Conservation (phyloP, 495 filamentous ascomycete genomes). For the Penicillium cataractarum region DNA sequence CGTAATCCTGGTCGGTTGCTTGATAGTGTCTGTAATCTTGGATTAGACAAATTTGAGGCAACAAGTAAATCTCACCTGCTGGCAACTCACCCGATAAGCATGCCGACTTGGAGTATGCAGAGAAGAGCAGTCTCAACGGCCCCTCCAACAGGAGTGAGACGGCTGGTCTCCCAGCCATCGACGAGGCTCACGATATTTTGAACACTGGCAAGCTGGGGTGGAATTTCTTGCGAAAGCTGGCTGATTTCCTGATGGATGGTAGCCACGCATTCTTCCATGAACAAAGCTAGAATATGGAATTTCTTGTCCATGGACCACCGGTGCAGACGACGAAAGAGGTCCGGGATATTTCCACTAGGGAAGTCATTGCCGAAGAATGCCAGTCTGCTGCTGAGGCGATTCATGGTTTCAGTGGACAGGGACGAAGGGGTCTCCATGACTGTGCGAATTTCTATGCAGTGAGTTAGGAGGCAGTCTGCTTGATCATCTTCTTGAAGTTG, state of each 20-base stretch:
- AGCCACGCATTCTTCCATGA: constrained; percentile 40
- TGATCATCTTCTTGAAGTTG: not conserved
- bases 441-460: not conserved
- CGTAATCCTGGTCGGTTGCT: constrained; percentile 27
- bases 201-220: constrained; percentile 40
- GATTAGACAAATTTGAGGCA: not conserved
- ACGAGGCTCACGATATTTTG: constrained; percentile 38
- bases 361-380: constrained; percentile 50
- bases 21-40: constrained; percentile 20
- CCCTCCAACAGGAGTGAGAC: constrained; percentile 35
- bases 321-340: constrained; percentile 45
- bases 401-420: constrained; percentile 4
- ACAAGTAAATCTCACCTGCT: not conserved
- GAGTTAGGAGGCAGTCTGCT: not conserved
- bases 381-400: constrained; percentile 16
- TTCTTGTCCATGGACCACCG: constrained; percentile 42
- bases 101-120: constrained; percentile 36
- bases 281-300: constrained; percentile 35
- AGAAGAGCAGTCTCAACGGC: constrained; percentile 45
- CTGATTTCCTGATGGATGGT: constrained; percentile 41
- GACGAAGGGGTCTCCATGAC: constrained; percentile 12
- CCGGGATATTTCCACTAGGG: constrained; percentile 40
- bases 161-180: constrained; percentile 30
- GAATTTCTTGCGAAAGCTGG: constrained; percentile 27
- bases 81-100: constrained; percentile 44